Evolutionary conservation across 768 basidiomycete species (phyloP).

Genomic region (Mycena crocata): DNA sequence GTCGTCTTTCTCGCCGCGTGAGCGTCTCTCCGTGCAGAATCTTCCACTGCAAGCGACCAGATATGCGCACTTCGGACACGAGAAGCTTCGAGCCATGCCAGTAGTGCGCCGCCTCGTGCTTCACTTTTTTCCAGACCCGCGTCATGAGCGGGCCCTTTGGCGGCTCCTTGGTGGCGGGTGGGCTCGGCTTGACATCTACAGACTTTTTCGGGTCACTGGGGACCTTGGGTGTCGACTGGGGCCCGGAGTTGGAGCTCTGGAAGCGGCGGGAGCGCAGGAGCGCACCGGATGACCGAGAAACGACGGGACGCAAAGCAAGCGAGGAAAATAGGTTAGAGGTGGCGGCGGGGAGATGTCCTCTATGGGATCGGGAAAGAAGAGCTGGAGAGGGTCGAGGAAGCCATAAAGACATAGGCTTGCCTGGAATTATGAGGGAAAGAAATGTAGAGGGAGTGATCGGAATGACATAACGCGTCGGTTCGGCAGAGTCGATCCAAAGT

Average conservation of each 20-base stretch:
- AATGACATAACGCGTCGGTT: slow-evolving; percentile 10
- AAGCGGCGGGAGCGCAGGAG: slow-evolving; percentile 41
- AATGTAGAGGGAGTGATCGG: slow-evolving; percentile 15
- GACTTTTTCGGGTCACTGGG: slow-evolving; percentile 40
- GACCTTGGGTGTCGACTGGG: slow-evolving; percentile 30
- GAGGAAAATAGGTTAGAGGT: slow-evolving; percentile 41
- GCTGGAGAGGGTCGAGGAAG: slow-evolving; percentile 67
- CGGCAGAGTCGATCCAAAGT: slow-evolving; percentile 7
- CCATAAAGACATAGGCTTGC: slow-evolving; percentile 76
- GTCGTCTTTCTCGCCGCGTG: slow-evolving; percentile 93
- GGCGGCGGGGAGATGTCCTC: slow-evolving; percentile 42
- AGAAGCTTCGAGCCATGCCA: slow-evolving; percentile 97
- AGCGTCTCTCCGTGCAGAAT: slow-evolving; percentile 90
- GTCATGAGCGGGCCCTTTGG: slow-evolving; percentile 59
- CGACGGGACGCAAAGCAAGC: slow-evolving; percentile 33
- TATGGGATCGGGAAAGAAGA: slow-evolving; percentile 54
- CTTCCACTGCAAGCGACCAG: slow-evolving; percentile 88
- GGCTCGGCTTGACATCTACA: slow-evolving; percentile 59
- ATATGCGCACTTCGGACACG: slow-evolving; percentile 94
- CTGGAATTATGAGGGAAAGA: slow-evolving; percentile 5
- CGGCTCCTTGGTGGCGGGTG: slow-evolving; percentile 59
- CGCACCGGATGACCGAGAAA: slow-evolving; percentile 20
- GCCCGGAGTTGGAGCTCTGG: slow-evolving; percentile 49
- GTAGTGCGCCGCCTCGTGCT: slow-evolving; percentile 96
- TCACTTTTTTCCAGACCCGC: slow-evolving; percentile 91